These are phyloP conservation scores for Gaeumannomyces tritici DNA, from an alignment of 2,329 filamentous ascomycete genomes.

Conservation along the genomic window DNA sequence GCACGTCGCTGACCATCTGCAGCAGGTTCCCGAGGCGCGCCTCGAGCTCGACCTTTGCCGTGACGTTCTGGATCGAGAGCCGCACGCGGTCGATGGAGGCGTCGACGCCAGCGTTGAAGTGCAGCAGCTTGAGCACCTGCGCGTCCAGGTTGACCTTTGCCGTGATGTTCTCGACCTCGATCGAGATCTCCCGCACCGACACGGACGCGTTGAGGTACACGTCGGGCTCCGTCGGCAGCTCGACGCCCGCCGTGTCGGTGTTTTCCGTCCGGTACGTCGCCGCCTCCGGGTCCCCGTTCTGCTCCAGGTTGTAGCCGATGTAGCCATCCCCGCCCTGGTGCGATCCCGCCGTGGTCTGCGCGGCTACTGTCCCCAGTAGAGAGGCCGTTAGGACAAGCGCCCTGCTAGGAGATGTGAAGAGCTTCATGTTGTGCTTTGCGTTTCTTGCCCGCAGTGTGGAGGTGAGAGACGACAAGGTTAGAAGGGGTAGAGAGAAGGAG, in stretches of 20 bases:
- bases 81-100: constrained; percentile 46
- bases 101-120: constrained; percentile 53
- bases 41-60: constrained; percentile 48
- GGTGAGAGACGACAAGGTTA: not conserved
- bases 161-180: constrained; percentile 49
- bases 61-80: constrained; percentile 47
- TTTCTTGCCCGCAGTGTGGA: not conserved
- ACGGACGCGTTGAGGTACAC: constrained; percentile 52
- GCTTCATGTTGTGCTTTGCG: not conserved
- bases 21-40: constrained; percentile 51
- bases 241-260: constrained; percentile 29
- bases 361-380: constrained; percentile 13
- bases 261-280: constrained; percentile 43
- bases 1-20: constrained; percentile 47
- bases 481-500: not conserved
- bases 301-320: constrained; percentile 42
- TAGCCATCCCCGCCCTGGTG: constrained; percentile 33
- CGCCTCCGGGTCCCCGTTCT: constrained; percentile 39
- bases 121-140: constrained; percentile 46
- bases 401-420: not conserved
- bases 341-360: constrained; percentile 8
- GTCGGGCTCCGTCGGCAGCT: constrained; percentile 38
- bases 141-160: constrained; percentile 52
- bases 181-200: constrained; percentile 46
- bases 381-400: constrained; percentile 15